Conservation (phyloP, 2,329 filamentous ascomycete species). For the Chalara sp. region DNA sequence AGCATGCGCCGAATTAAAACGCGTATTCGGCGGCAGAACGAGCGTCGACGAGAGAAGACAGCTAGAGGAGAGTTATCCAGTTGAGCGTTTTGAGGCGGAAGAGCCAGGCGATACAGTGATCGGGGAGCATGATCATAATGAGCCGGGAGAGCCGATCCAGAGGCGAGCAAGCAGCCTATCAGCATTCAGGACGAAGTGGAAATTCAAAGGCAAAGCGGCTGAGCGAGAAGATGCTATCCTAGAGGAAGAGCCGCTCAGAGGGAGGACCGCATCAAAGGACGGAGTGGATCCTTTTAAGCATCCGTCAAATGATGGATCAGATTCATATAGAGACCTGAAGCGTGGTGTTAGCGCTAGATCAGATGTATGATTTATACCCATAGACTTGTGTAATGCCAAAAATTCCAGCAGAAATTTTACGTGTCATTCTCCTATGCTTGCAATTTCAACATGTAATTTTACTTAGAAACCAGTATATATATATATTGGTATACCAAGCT, state of each 20-base stretch:
- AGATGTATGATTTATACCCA: no score
- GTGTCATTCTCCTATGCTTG: no score
- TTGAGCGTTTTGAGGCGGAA: conserved; percentile 22
- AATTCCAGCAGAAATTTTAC: no score
- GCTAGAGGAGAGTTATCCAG: conserved; percentile 16
- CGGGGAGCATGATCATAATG: not conserved
- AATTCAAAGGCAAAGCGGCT: not conserved
- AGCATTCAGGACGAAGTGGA: not conserved
- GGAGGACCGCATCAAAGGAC: not conserved
- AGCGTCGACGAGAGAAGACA: conserved; percentile 20
- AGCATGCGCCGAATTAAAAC: conserved; percentile 23
- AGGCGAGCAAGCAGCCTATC: not conserved
- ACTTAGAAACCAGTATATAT: no score
- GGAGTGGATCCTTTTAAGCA: no score
- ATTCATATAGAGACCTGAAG: no score
- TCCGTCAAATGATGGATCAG: no score
- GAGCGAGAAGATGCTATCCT: not conserved
- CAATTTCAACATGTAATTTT: no score
- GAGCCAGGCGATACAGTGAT: not conserved
- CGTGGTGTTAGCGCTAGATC: no score
- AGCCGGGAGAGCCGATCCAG: not conserved
- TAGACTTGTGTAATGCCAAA: no score
- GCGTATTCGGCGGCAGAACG: conserved; percentile 19
- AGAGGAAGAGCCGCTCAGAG: not conserved
- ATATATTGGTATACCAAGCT: no score